Base-by-base conservation (phyloP, 2,329 filamentous ascomycete species). In the Stromatinia cepivora region DNA sequence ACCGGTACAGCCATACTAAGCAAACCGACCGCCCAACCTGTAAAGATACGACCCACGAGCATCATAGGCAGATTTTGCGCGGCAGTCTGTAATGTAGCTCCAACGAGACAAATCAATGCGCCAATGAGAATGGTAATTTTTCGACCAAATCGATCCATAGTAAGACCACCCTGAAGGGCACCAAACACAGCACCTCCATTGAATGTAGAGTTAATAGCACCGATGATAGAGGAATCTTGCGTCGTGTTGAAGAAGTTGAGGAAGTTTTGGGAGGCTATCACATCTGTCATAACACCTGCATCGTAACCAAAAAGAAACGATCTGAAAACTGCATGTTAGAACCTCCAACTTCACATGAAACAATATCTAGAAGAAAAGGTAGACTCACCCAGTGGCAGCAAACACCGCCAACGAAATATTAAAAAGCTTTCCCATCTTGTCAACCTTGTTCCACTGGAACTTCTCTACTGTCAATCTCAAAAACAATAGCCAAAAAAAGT, bases 201-300 rank as follows among this genome's bases (percentile, higher is more conserved):
- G 77, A 90, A 89, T 68, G 88, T 83, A 5, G 86, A 87, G n/a
- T 89, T 88, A 1, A 90, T 87, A 6, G 87, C 82, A 65, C 87
- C 87, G 28, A 76, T 76, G 20, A 76, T 76, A 4, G 75, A 48
- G 10, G 73, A 76, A 13, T 69, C 72, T 8, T 68, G 67, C 13
- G 71, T 80, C 74, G 76, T 83, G 78, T 73, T 78, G 79, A 77
- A 77, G 58, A 72, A 76, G 4, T 20, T 56, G 46, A 76, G 71
- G 67, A 77, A 78, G 57, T 75, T 74, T 4, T 69, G 54, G 1
- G 73, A 77, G 13, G 69, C 75, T 66, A 77, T 76, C 54, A 75
- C 75, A 72, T 75, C 73, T 64, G 76, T 77, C 74, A 78, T 77
- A n/a, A 78, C 76, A 75, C 76, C 76, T n/a, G 75, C 69, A 75